Evolutionary conservation across 2,329 filamentous ascomycete genomes (phyloP).

Genomic region (Onygena corvina): DNA sequence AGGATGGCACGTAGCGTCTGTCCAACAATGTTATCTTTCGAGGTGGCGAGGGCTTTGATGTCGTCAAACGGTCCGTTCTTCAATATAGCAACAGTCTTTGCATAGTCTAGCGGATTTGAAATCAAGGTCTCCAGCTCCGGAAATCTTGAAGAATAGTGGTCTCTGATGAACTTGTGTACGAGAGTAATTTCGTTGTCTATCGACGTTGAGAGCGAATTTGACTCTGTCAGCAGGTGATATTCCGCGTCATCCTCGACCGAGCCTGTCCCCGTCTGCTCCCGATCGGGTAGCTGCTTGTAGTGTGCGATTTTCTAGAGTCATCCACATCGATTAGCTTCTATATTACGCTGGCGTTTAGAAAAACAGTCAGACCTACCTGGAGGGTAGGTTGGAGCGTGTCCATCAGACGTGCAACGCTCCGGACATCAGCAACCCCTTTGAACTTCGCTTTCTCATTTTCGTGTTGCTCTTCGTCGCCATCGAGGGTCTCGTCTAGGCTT

Average conservation of each 20-base stretch:
- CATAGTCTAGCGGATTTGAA: slow-evolving; percentile 85
- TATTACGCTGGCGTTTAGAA: slow-evolving; percentile 49
- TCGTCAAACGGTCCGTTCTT: slow-evolving; percentile 84
- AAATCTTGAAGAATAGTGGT: slow-evolving; percentile 89
- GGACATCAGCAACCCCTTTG: slow-evolving; percentile 60
- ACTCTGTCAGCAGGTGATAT: slow-evolving; percentile 76
- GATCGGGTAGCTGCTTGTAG: slow-evolving; percentile 57
- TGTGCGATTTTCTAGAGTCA: slow-evolving; percentile 63
- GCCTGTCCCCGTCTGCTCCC: slow-evolving; percentile 54
- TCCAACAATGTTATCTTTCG: slow-evolving; percentile 65
- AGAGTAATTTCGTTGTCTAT: slow-evolving; percentile 88
- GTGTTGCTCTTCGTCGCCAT: slow-evolving; percentile 59
- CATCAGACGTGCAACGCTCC: slow-evolving; percentile 68
- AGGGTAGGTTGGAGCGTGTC: slow-evolving; percentile 68
- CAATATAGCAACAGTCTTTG: slow-evolving; percentile 85
- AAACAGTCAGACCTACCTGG: slow-evolving; percentile 51
- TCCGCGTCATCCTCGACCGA: slow-evolving; percentile 87
- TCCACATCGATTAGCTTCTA: slow-evolving; percentile 37
- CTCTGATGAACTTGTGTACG: slow-evolving; percentile 91
- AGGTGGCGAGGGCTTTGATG: slow-evolving; percentile 67
- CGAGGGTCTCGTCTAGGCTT: slow-evolving; percentile 33
- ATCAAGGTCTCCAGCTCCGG: slow-evolving; percentile 85
- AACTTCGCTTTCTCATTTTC: slow-evolving; percentile 76
- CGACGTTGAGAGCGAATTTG: slow-evolving; percentile 77
- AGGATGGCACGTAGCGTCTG: slow-evolving; percentile 66